A percentile compares a stretch with the other conserved stretches of the same genome.
phyloP scores from a whole-genome alignment of 805 yeast species.

The Torulaspora microellipsoides region DNA sequence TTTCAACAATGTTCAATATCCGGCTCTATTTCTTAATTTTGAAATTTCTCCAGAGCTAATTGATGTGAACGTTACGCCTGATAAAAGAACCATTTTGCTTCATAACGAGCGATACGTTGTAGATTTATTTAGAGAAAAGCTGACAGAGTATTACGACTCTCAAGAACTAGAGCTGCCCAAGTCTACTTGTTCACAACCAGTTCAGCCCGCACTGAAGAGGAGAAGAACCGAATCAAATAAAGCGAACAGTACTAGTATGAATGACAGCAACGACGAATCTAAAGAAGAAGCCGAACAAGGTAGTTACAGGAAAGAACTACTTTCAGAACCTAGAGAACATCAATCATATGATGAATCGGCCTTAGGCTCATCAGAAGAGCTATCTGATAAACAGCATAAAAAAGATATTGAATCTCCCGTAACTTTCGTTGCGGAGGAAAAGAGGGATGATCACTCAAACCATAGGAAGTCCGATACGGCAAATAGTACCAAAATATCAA shows the following conservation, averaged over 20 bases:
- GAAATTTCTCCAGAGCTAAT: constrained; percentile 45
- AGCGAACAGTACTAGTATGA: neutral
- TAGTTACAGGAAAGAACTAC: no score
- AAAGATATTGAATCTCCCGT: no score
- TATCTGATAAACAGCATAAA: no score
- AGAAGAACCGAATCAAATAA: constrained; percentile 1
- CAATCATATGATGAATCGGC: no score
- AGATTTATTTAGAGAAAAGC: constrained; percentile 48
- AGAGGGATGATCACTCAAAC: no score
- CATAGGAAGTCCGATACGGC: no score
- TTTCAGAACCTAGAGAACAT: no score
- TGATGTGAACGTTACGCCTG: constrained; percentile 93
- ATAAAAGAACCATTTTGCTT: constrained; percentile 67
- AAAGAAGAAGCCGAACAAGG: neutral
- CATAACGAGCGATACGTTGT: constrained; percentile 61
- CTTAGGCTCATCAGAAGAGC: no score
- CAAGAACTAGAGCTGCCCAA: constrained; percentile 35
- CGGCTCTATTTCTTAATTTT: constrained; percentile 63
- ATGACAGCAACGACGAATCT: neutral
- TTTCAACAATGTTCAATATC: constrained; percentile 69
- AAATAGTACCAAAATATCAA: no score
- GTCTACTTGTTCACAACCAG: constrained; percentile 11
- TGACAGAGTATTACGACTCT: constrained; percentile 44
- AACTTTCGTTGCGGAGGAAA: no score
- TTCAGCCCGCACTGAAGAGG: constrained; percentile 3